phyloP scores from a whole-genome alignment of 768 basidiomycete species.

The Collybiopsis confluens region DNA sequence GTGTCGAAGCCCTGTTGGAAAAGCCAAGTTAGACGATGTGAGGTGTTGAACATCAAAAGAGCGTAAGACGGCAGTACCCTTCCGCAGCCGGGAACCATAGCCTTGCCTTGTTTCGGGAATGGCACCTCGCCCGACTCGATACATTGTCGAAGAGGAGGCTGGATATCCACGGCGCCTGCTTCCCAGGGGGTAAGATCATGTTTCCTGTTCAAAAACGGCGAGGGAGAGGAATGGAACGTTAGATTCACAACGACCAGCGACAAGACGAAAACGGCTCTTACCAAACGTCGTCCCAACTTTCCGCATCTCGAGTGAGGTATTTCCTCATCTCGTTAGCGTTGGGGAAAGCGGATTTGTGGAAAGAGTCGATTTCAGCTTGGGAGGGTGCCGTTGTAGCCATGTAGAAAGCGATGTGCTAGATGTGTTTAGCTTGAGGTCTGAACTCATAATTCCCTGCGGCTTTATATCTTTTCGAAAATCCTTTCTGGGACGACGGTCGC shows the following conservation, averaged over 20 bases:
- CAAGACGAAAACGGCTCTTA: not conserved
- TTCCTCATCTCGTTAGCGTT: constrained; percentile 4
- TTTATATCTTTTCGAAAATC: not conserved
- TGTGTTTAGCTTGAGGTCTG: not conserved
- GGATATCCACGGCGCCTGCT: constrained; percentile 32
- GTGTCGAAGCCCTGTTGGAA: constrained; percentile 58
- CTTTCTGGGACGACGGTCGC: no score
- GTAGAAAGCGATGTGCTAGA: not conserved
- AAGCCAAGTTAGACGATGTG: not conserved
- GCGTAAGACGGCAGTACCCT: constrained; percentile 19
- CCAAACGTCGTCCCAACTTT: constrained; percentile 26
- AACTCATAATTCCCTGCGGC: not conserved
- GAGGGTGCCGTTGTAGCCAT: not conserved
- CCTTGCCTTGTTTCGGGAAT: constrained; percentile 37
- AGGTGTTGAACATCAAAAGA: not conserved
- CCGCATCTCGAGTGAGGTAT: constrained; percentile 20
- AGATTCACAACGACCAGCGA: not conserved
- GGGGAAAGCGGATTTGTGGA: constrained; percentile 3
- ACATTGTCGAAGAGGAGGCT: constrained; percentile 52
- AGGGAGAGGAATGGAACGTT: not conserved
- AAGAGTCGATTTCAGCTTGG: constrained; percentile 2
- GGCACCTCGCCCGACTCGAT: constrained; percentile 40
- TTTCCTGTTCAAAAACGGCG: not conserved
- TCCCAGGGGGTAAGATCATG: constrained; percentile 60
- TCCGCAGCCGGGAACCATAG: constrained; percentile 59